These are phyloP conservation scores for Earliella scabrosa DNA, from an alignment of 1,284 basidiomycete species.

Conservation along the genomic window DNA sequence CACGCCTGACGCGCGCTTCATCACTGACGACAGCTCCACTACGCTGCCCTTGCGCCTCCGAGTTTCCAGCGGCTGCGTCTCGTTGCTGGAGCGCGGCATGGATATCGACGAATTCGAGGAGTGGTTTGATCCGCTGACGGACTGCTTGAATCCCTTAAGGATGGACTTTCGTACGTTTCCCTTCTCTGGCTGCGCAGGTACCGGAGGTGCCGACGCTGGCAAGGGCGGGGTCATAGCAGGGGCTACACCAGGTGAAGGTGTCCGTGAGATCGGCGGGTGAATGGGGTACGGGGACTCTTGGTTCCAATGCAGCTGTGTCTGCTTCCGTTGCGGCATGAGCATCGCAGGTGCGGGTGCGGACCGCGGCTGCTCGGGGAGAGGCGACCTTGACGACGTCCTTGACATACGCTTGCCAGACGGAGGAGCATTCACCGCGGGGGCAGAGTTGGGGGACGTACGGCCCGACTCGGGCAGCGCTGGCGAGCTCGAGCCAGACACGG, in stretches of 20 bases:
- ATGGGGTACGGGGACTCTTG: conserved; percentile 69
- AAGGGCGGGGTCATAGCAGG: conserved; percentile 31
- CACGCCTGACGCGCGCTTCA: conserved; percentile 33
- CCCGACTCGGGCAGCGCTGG: conserved; percentile 30
- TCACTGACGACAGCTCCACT: conserved; percentile 36
- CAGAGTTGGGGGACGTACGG: conserved; percentile 33
- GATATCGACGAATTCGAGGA: conserved; percentile 30
- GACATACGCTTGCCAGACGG: conserved; percentile 12
- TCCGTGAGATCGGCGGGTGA: conserved; percentile 30
- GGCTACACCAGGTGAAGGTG: conserved; percentile 23
- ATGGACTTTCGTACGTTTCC: conserved; percentile 65
- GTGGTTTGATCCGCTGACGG: conserved; percentile 34
- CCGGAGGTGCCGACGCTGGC: conserved; percentile 29
- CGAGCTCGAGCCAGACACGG: conserved; percentile 29
- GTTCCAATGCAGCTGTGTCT: conserved; percentile 58
- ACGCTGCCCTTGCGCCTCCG: conserved; percentile 44
- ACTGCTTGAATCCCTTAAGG: conserved; percentile 60
- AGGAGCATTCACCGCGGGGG: conserved; percentile 33
- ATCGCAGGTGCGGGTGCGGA: conserved; percentile 20
- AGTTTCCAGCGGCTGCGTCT: conserved; percentile 31
- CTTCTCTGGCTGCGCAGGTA: conserved; percentile 25
- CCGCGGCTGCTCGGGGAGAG: conserved; percentile 25
- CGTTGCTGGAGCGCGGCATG: conserved; percentile 35
- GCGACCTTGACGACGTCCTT: conserved; percentile 28
- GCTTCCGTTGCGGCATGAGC: conserved; percentile 28